Evolutionary conservation across 116 monocot genomes (phyloP), one percentile per base, ranked within the genome.

Genomic region (Dioscorea cayenensis): DNA sequence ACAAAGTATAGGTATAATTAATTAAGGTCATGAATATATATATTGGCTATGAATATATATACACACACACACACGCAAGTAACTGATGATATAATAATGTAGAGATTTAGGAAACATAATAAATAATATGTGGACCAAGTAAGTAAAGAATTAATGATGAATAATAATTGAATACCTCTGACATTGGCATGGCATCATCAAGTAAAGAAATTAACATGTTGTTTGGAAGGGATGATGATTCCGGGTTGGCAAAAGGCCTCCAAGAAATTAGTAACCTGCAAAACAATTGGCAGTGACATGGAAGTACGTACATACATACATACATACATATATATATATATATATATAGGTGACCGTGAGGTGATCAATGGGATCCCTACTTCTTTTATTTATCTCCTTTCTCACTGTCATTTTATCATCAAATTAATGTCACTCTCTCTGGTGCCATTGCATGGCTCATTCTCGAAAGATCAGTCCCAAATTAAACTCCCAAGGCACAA

Each of bases 381-480:
- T 7, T 79, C 84, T 65, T 89, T 9, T 25, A 9, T 38, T 82
- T 7, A 92, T 80, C 1, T 82, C 84, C 60, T 67, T 76, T 48
- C 89, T 82, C 68, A 92, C 76, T n/a, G 52, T 49, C 86, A 89
- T 84, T 71, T 92, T 92, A 17, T 89, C 86, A 14, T 82, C 81
- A 65, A 92, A 92, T 3, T 25, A 25, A 25, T 25, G 71, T 36
- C 66, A 80, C 77, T 28, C 75, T 84, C 36, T 86, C 86, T 0
- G 89, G 86, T 21, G 37, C 73, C 19, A 80, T 21, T 21, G 92
- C 92, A 58, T 86, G 75, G 5, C 5, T 76, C 92, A 92, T 89
- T 63, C 84, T 77, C 29, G 84, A 65, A 12, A 86, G 84, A 51
- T 92, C 92, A 7, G 27, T 82, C 9, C 92, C 92, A 65, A 92